Evolutionary conservation across 768 basidiomycete genomes (phyloP).

Genomic region (Lanmaoa rubissima): DNA sequence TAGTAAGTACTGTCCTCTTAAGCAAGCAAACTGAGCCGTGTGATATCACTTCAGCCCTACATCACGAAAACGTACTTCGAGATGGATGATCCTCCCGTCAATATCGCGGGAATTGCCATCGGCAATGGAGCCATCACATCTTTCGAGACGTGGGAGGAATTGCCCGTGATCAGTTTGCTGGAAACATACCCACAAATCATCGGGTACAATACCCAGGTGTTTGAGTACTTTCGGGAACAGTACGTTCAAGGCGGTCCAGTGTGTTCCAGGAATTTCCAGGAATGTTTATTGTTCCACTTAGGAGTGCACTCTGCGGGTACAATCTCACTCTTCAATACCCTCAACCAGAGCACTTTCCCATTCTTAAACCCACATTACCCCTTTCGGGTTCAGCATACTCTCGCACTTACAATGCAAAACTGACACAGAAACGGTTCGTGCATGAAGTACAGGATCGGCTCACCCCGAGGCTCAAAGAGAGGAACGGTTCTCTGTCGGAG

Average conservation of each 20-base stretch:
- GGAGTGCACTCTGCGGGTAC: slow-evolving; percentile 57
- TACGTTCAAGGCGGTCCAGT: slow-evolving; percentile 33
- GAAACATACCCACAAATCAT: slow-evolving; percentile 76
- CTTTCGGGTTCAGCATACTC: background rate
- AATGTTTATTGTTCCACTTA: no score
- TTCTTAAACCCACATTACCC: slow-evolving; percentile 5
- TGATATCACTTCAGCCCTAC: slow-evolving; percentile 53
- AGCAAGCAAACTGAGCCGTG: background rate
- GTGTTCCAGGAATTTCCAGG: background rate
- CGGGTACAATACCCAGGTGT: slow-evolving; percentile 65
- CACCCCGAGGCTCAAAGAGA: slow-evolving; percentile 7
- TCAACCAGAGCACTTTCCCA: slow-evolving; percentile 48
- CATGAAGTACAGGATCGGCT: slow-evolving; percentile 10
- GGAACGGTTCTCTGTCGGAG: slow-evolving; percentile 17
- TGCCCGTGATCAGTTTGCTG: slow-evolving; percentile 59
- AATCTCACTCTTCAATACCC: slow-evolving; percentile 35
- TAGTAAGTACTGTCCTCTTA: no score
- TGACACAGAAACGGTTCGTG: slow-evolving; percentile 10
- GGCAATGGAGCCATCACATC: slow-evolving; percentile 71
- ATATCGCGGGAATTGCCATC: slow-evolving; percentile 62
- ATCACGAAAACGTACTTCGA: slow-evolving; percentile 69
- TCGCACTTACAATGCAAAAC: background rate
- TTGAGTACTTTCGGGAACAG: slow-evolving; percentile 39
- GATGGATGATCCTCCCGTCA: slow-evolving; percentile 62
- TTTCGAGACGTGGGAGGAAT: slow-evolving; percentile 47